phyloP scores from a whole-genome alignment of 2,329 filamentous ascomycete genomes.

The Grosmannia clavigera region DNA sequence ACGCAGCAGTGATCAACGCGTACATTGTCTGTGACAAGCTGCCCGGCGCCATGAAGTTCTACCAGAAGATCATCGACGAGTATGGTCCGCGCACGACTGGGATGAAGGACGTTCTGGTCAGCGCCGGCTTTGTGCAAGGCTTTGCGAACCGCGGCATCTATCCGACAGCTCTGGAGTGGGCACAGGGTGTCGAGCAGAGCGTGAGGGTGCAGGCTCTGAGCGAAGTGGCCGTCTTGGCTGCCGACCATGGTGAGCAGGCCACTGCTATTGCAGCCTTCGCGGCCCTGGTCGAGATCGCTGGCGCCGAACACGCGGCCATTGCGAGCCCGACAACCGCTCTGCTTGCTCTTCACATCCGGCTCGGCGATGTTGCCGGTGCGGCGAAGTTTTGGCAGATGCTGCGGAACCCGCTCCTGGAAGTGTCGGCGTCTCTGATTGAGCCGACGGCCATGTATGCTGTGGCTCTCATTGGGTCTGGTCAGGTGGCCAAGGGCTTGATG shows the following conservation, averaged over 20 bases:
- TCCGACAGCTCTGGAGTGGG: conserved; percentile 61
- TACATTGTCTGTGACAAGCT: conserved; percentile 73
- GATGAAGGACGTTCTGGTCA: conserved; percentile 60
- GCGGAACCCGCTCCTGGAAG: conserved; percentile 45
- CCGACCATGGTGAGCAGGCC: conserved; percentile 61
- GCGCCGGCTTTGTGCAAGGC: conserved; percentile 66
- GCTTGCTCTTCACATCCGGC: conserved; percentile 74
- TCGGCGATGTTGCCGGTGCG: conserved; percentile 65
- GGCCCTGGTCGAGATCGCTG: conserved; percentile 38
- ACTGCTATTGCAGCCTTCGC: conserved; percentile 57
- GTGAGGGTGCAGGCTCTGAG: conserved; percentile 53
- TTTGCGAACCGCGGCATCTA: conserved; percentile 60
- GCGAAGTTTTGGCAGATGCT: conserved; percentile 72
- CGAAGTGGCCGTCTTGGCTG: conserved; percentile 62
- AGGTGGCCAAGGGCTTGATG: conserved; percentile 66
- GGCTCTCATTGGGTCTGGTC: conserved; percentile 74
- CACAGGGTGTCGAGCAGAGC: conserved; percentile 48
- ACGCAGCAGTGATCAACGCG: conserved; percentile 81
- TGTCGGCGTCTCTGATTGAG: conserved; percentile 61
- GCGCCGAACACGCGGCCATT: conserved; percentile 43
- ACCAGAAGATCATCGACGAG: conserved; percentile 60
- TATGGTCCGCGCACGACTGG: conserved; percentile 45
- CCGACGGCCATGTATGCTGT: conserved; percentile 84
- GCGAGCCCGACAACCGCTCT: conserved; percentile 38
- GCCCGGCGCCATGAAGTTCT: conserved; percentile 74